Base-by-base conservation (phyloP, 2,329 filamentous ascomycete genomes). In the Penicillium sp. region DNA sequence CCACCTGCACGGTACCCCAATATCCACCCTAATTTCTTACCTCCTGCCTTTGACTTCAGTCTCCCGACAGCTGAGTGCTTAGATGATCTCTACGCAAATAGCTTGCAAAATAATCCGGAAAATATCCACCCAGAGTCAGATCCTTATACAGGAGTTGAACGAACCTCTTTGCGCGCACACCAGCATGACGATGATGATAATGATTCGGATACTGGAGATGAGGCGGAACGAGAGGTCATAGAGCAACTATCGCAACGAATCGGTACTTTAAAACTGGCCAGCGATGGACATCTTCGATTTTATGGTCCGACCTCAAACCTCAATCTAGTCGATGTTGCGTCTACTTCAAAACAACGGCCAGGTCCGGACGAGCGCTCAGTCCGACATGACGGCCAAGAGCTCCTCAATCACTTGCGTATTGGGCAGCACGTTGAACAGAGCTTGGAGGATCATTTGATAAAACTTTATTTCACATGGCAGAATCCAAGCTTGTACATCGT, bases 401-500 rank as follows among this genome's bases (percentile, higher is more conserved):
- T 71, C 11, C 59, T 78, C 20, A 73, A 74, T 43, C 70, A 76
- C 46, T 68, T 76, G 18, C 71, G 74, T 1, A 65, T 78, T 12
- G 71, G 71, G 18, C 73, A 76, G 59, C 55, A 68, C 4, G 72
- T 78, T 16, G 71, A 75, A 30, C 67, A 68, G 20, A 68, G 65
- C 3, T 60, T 79, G 5, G 77, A 78, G 54, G 68, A 74, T 26
- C 77, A 79, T 62, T 68, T 80, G 1, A 66, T 77, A 5, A 68
- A 73, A 33, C 67, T 79, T 0, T 79, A 75, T 55, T 80, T 80
- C 55, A 71, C 75, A 1, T 79, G 77, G 77, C 75, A 80, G 60
- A 78, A 80, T 47, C 70, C 76, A 5, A 73, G 72, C 43, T 74
- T 75, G 47, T 74, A 77, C 47, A 70, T 77, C 1, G 74, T 79